phyloP scores from a whole-genome alignment of 2,329 filamentous ascomycete species.

The Phialophora verrucosa region DNA sequence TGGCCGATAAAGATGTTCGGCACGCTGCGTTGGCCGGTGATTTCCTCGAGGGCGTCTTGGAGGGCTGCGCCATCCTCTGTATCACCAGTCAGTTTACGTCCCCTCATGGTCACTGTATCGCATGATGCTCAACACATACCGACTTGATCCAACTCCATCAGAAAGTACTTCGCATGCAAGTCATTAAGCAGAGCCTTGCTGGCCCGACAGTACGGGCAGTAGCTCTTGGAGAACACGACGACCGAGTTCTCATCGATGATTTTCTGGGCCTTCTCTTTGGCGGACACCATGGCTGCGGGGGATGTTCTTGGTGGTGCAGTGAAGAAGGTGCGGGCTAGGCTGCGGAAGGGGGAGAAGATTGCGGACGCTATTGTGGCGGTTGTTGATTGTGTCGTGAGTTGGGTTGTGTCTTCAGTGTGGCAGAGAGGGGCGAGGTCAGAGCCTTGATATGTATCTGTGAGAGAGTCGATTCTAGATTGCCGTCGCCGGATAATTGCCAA shows the following conservation, averaged over 20 bases:
- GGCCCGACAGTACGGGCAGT: conserved; percentile 88
- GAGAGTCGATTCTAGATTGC: neutral
- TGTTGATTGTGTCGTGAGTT: conserved; percentile 22
- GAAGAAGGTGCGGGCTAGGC: conserved; percentile 66
- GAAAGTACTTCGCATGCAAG: conserved; percentile 72
- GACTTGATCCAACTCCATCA: conserved; percentile 83
- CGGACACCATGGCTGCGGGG: conserved; percentile 77
- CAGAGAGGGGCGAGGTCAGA: neutral
- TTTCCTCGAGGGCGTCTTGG: conserved; percentile 79
- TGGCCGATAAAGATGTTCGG: conserved; percentile 93
- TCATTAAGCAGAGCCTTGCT: conserved; percentile 76
- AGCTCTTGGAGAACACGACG: conserved; percentile 95
- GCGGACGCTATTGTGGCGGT: conserved; percentile 61
- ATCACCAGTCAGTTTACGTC: neutral
- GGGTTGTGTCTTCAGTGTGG: neutral
- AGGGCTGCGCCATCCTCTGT: conserved; percentile 81
- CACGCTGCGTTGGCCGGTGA: conserved; percentile 84
- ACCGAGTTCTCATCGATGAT: conserved; percentile 91
- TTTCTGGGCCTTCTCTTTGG: conserved; percentile 79
- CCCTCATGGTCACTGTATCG: neutral
- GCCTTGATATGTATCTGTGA: neutral
- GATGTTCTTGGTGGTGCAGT: conserved; percentile 53
- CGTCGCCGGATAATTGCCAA: conserved; percentile 10
- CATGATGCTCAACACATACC: conserved; percentile 59
- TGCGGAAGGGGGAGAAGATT: conserved; percentile 63